Evolutionary conservation across 2,329 filamentous ascomycete genomes (phyloP).

Genomic region (Exophiala sp.): DNA sequence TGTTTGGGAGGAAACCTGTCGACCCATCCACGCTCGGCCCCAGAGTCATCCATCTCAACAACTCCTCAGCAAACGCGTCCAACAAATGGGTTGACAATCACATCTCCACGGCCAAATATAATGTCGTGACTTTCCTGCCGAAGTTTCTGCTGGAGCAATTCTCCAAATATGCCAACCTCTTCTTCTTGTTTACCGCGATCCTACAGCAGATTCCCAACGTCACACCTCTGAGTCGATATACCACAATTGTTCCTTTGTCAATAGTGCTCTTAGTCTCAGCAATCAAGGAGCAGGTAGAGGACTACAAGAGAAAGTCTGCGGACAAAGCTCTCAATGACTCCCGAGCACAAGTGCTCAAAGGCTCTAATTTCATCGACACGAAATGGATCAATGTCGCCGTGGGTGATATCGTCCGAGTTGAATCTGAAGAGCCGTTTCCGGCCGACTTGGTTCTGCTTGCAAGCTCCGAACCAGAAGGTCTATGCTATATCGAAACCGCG

Average conservation of each 20-base stretch:
- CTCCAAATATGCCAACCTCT: constrained; percentile 97
- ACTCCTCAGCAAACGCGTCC: constrained; percentile 80
- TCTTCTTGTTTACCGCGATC: constrained; percentile 95
- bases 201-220: constrained; percentile 94
- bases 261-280: constrained; percentile 93
- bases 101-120: constrained; percentile 97
- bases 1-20: constrained; percentile 76
- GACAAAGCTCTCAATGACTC: constrained; percentile 86
- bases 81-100: constrained; percentile 97
- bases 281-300: constrained; percentile 89
- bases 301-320: constrained; percentile 82
- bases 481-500: constrained; percentile 98
- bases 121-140: constrained; percentile 83
- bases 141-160: constrained; percentile 99
- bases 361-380: constrained; percentile 77
- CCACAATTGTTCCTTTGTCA: constrained; percentile 88
- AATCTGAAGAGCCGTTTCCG: constrained; percentile 93
- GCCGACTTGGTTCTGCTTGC: constrained; percentile 89
- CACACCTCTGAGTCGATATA: constrained; percentile 92
- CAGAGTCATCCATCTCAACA: constrained; percentile 92
- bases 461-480: constrained; percentile 91
- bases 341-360: constrained; percentile 76
- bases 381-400: constrained; percentile 94
- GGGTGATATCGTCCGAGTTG: constrained; percentile 86
- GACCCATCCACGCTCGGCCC: constrained; percentile 91